Evolutionary conservation across 352 stramenopile species (phyloP), one percentile per base, ranked within the genome.

Genomic region (Phytopythium boreale): DNA sequence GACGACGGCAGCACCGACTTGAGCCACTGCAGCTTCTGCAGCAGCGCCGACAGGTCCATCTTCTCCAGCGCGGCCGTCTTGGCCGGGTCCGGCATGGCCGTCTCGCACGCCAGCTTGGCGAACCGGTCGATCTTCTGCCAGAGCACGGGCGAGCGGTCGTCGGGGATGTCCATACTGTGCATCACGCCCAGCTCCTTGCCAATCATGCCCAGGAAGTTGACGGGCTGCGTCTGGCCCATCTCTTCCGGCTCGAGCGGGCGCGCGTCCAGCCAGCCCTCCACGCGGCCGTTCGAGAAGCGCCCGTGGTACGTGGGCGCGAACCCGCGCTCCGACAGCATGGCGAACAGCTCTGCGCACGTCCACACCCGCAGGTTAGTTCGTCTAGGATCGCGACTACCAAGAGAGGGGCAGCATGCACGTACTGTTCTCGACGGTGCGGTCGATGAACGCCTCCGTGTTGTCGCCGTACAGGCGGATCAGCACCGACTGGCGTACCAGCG

Each of bases 381-480:
- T 12, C 37, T 49, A 68, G 67, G 5, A 27, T 62, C 22, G 37
- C 24, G 20, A 57, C 71, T 19, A 51, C 20, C n/a, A 5, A 49
- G 5, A 2, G 27, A 47, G 8, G 2, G 17, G n/a, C 12, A 6
- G n/a, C 10, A 50, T 12, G 17, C 6, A 44, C 82, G 67, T 76
- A 95, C 87, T 89, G 76, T 96, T 98, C 63, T 98, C 93, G 49
- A 92, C 75, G n/a, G 76, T 73, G 66, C 93, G 78, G 76, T 98
- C 90, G 61, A 98, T 98, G 43, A 98, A 91, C 27, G 92, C 81
- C 61, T 98, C 93, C 39, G 93, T 98, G 77, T 98, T 94, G 63
- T 93, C 76, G 24, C 93, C 93, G 59, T 98, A 98, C 44, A 98
- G 70, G 24, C 93, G 87, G 55, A 98, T 82, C 20, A 98, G 80